phyloP scores from a whole-genome alignment of 768 basidiomycete species.

The Amanita exitialis region DNA sequence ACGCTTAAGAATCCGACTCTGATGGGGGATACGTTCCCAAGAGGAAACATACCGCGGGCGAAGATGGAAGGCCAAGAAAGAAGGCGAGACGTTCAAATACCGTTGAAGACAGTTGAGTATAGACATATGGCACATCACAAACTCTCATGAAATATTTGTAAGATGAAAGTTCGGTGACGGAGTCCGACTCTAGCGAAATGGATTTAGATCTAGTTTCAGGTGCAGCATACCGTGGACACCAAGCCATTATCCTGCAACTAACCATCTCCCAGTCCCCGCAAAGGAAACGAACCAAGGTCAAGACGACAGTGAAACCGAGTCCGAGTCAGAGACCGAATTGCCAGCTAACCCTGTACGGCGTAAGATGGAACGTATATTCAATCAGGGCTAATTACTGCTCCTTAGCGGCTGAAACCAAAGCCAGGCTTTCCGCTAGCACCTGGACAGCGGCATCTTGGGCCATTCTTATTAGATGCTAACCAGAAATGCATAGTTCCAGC shows the following conservation, averaged over 20 bases:
- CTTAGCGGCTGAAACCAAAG: constrained; percentile 31
- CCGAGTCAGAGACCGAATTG: constrained; percentile 21
- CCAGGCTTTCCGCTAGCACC: constrained; percentile 44
- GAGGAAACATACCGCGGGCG: background rate
- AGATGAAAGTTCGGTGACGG: constrained; percentile 27
- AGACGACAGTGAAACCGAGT: constrained; percentile 9
- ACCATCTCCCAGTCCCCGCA: background rate
- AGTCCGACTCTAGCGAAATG: constrained; percentile 27
- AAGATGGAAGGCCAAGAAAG: constrained; percentile 9
- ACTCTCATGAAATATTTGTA: constrained; percentile 1
- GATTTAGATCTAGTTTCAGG: background rate
- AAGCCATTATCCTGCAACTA: background rate
- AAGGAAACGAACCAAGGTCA: background rate
- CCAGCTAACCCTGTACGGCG: constrained; percentile 15
- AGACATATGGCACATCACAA: constrained; percentile 5
- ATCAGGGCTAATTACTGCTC: background rate
- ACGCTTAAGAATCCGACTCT: constrained; percentile 2
- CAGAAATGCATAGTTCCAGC: constrained; percentile 45
- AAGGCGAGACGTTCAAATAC: background rate
- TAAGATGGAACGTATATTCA: background rate
- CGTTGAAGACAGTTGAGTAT: background rate
- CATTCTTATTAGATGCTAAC: constrained; percentile 41
- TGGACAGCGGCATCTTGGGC: constrained; percentile 29
- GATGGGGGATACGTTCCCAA: constrained; percentile 1
- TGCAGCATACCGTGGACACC: background rate